Evolutionary conservation across 371 early-diverging fungal species (phyloP).

Genomic region (Rhizopus microsporus): DNA sequence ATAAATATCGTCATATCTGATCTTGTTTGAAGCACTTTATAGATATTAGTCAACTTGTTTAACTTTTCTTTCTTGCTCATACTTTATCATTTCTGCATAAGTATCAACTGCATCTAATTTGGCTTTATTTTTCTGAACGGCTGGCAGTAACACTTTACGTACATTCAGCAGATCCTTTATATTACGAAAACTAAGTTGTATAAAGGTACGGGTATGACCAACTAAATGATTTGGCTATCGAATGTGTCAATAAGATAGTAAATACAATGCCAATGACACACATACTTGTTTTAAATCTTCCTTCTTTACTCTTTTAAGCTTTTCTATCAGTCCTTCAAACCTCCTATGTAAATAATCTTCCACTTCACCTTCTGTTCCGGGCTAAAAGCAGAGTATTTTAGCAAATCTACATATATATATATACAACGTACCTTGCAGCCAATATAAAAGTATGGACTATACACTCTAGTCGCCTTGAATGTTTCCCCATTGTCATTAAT

Average conservation of each 20-base stretch:
- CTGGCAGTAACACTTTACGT: conserved; percentile 71
- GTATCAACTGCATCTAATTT: conserved; percentile 62
- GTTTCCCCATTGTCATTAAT: conserved; percentile 85
- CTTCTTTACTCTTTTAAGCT: conserved; percentile 66
- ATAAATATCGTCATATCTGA: conserved; percentile 27
- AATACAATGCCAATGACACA: background rate
- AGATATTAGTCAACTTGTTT: background rate
- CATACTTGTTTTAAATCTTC: conserved; percentile 88
- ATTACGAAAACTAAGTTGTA: conserved; percentile 87
- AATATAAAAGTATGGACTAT: conserved; percentile 91
- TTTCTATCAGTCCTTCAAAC: conserved; percentile 69
- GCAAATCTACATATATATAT: background rate
- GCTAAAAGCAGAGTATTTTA: conserved; percentile 30
- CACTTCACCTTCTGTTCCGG: conserved; percentile 78
- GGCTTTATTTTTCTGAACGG: conserved; percentile 68
- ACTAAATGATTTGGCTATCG: conserved; percentile 86
- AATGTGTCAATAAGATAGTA: background rate
- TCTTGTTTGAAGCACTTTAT: conserved; percentile 32
- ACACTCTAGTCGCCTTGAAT: conserved; percentile 85
- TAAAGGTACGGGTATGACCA: conserved; percentile 68
- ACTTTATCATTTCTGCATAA: conserved; percentile 60
- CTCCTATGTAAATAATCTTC: conserved; percentile 83
- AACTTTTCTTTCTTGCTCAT: conserved; percentile 14
- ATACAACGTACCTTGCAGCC: conserved; percentile 66
- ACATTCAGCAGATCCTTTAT: conserved; percentile 78